Evolutionary conservation across 768 basidiomycete genomes (phyloP).

Genomic region (Tylopilus rubrobrunneus): DNA sequence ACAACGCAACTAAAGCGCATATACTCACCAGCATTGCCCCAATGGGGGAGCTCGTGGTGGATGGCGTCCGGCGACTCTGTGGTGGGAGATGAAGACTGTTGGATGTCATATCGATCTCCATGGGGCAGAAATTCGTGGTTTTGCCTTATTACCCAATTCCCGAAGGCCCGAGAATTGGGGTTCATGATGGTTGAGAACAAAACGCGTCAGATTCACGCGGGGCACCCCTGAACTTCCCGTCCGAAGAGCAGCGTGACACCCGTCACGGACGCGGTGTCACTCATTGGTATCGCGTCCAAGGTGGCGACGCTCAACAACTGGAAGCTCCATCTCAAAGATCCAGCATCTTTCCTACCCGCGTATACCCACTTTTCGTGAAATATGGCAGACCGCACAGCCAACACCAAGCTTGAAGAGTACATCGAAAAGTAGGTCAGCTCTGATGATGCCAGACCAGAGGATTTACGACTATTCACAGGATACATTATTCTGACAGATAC

Average conservation of each 20-base stretch:
- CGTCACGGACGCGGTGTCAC: constrained; percentile 28
- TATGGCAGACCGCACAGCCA: constrained; percentile 37
- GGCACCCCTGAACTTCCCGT: not conserved
- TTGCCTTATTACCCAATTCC: not conserved
- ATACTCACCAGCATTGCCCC: constrained; percentile 22
- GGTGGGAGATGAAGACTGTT: constrained; percentile 5
- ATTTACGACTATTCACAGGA: constrained; percentile 41
- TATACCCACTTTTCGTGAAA: constrained; percentile 7
- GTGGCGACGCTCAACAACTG: not conserved
- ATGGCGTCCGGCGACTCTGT: constrained; percentile 5
- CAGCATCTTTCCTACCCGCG: constrained; percentile 4
- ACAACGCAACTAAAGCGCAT: constrained; percentile 13
- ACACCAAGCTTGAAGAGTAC: constrained; percentile 64
- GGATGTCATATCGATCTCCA: not conserved
- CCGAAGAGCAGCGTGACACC: constrained; percentile 14
- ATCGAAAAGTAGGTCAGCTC: constrained; percentile 64
- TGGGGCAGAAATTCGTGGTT: not conserved
- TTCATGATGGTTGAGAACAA: constrained; percentile 17
- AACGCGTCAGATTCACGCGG: not conserved
- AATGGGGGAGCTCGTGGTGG: constrained; percentile 5
- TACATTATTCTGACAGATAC: constrained; percentile 90
- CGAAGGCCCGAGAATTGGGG: not conserved
- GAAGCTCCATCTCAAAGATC: not conserved
- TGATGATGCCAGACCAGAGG: constrained; percentile 15
- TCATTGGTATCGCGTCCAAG: constrained; percentile 10